Conservation (phyloP, 805 yeast genomes). For the Cyberlindnera lachancei region DNA sequence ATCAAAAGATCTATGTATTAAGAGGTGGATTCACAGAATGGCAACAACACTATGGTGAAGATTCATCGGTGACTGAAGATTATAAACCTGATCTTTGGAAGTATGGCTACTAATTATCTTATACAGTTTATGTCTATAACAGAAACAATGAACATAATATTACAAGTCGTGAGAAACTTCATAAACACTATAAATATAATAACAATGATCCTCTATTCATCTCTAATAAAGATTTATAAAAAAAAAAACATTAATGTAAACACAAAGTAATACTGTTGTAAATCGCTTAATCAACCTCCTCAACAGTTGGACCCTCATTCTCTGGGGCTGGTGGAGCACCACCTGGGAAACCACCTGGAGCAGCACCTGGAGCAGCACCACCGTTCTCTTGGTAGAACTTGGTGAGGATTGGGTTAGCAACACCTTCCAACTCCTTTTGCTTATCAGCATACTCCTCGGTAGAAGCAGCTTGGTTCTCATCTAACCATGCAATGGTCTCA, state of each 20-base stretch:
- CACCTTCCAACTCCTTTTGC: constrained; percentile 92
- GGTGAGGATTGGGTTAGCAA: constrained; percentile 95
- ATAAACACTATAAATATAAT: not conserved
- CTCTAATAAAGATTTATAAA: too few relatives aligned
- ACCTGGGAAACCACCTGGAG: constrained; percentile 51
- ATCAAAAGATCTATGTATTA: constrained; percentile 57
- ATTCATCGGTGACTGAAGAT: constrained; percentile 52
- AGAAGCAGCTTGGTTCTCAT: constrained; percentile 85
- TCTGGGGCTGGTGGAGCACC: constrained; percentile 42
- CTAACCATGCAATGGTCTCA: constrained; percentile 87
- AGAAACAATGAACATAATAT: not conserved
- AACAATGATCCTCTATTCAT: too few relatives aligned
- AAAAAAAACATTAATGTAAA: too few relatives aligned
- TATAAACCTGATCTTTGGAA: constrained; percentile 41
- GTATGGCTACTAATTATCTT: constrained; percentile 3
- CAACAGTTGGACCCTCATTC: constrained; percentile 62
- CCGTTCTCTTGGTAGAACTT: constrained; percentile 96
- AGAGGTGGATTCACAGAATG: constrained; percentile 82
- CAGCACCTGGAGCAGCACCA: constrained; percentile 60
- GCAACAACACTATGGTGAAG: constrained; percentile 72
- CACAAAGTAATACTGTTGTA: too few relatives aligned
- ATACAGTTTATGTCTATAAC: not conserved
- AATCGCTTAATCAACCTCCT: constrained; percentile 56
- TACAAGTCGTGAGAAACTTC: not conserved
- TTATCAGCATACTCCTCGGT: constrained; percentile 86